These are phyloP conservation scores for Monosporascus cannonballus DNA, from an alignment of 2,329 filamentous ascomycete genomes.

Conservation along the genomic window DNA sequence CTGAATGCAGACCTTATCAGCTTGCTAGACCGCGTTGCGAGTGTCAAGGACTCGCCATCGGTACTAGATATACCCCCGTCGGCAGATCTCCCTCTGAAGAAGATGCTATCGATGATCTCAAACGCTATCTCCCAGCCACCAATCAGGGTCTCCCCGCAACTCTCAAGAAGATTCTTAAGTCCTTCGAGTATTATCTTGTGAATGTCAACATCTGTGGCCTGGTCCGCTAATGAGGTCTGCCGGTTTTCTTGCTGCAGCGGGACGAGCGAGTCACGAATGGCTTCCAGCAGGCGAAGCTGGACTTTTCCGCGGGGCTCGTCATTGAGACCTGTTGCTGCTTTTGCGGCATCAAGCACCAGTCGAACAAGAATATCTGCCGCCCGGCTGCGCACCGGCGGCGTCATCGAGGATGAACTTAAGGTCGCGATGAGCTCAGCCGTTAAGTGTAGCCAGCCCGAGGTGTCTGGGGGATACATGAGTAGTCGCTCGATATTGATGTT, in stretches of 20 bases:
- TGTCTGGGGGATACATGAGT: conserved; percentile 56
- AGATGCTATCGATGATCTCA: conserved; percentile 77
- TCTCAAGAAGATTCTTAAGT: conserved; percentile 76
- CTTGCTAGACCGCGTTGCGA: conserved; percentile 58
- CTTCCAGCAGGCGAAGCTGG: conserved; percentile 65
- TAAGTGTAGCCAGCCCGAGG: conserved; percentile 72
- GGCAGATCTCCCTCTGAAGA: conserved; percentile 41
- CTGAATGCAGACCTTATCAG: conserved; percentile 83
- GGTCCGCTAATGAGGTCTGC: conserved; percentile 48
- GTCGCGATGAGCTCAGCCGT: conserved; percentile 47
- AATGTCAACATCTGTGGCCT: conserved; percentile 67
- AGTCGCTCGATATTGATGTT: conserved; percentile 71
- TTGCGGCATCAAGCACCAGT: conserved; percentile 52
- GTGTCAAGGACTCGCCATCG: conserved; percentile 24
- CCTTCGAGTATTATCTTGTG: conserved; percentile 76
- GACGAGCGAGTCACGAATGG: conserved; percentile 55
- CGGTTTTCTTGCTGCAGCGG: conserved; percentile 50
- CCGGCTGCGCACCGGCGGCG: conserved; percentile 47
- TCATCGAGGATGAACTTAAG: conserved; percentile 40
- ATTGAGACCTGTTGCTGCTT: conserved; percentile 46
- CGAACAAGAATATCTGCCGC: conserved; percentile 61
- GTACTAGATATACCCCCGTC: conserved; percentile 27
- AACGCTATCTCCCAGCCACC: conserved; percentile 85
- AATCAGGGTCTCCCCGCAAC: conserved; percentile 76
- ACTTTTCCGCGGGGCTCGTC: conserved; percentile 50